Conservation (phyloP, 352 stramenopile species). For the Pythium vanterpoolii region DNA sequence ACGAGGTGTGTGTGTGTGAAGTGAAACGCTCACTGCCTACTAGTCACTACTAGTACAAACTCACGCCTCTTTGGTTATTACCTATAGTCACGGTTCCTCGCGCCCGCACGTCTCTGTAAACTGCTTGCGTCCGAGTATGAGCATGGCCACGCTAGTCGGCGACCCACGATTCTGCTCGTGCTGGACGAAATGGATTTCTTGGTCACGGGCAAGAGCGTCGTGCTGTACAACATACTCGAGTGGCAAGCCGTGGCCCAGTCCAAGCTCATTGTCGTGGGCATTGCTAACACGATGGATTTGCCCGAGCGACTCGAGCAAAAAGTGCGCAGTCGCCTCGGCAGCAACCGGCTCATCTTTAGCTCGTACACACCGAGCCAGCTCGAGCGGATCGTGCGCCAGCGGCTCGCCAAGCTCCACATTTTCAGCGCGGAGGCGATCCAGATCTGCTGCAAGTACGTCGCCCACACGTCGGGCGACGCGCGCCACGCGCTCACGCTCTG, state of each 20-base stretch:
- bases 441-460: slow-evolving; percentile 59
- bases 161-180: slow-evolving; percentile 56
- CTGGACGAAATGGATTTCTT: slow-evolving; percentile 83
- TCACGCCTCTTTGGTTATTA: not conserved
- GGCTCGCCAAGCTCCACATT: slow-evolving; percentile 48
- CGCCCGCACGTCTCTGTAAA: slow-evolving; percentile 38
- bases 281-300: slow-evolving; percentile 81
- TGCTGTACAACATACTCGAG: slow-evolving; percentile 80
- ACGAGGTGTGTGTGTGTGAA: slow-evolving; percentile 18
- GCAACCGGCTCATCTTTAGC: slow-evolving; percentile 65
- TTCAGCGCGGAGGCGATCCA: slow-evolving; percentile 64
- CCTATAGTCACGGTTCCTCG: slow-evolving; percentile 22
- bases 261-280: slow-evolving; percentile 69
- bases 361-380: slow-evolving; percentile 64
- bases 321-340: slow-evolving; percentile 59
- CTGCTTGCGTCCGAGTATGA: slow-evolving; percentile 49
- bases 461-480: slow-evolving; percentile 64
- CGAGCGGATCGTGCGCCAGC: slow-evolving; percentile 62
- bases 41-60: not conserved
- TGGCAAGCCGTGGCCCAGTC: slow-evolving; percentile 54
- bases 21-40: no score
- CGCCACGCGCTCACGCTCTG: slow-evolving; percentile 65
- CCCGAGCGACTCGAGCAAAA: slow-evolving; percentile 68
- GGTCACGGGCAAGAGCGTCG: slow-evolving; percentile 62
- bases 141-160: slow-evolving; percentile 25